Evolutionary conservation across 352 stramenopile species (phyloP), one percentile per base, ranked within the genome.

Genomic region (Globisporangium paroecandrum): DNA sequence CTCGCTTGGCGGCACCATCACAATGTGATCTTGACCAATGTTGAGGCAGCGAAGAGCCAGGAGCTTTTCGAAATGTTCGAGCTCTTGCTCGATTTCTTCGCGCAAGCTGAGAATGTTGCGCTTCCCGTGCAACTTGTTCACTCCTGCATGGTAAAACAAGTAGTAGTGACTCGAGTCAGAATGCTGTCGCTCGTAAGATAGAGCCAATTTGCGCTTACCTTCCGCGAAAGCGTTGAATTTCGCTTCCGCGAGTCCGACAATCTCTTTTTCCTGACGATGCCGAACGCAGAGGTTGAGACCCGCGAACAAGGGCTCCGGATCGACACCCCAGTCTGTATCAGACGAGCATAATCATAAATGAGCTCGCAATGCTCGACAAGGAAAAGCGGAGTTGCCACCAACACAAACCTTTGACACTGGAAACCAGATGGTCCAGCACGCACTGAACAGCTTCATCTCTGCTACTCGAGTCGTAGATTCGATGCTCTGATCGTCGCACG

Each of bases 31-130:
- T 7, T 62, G 71, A 2, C 77, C 78, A 29, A 89, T 78, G 55
- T 90, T 87, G 49, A 94, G 73, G 51, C 78, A 90, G 1, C 81
- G 79, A 55, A 89, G 29, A 0, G 83, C 80, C 24, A 92, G 46
- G 1, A 90, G 71, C 24, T 74, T 75, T 54, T 94, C 82, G 64
- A 92, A 84, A 41, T 89, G 77, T 55, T 90, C 81, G 9, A 92
- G 70, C 55, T 91, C 86, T 29, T 91, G 79, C 3, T 71, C 68
- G 68, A 94, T 85, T 58, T 94, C 86, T 12, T 90, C 77, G 1
- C 84, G 81, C 9, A 94, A 62, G 1, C 75, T 60, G 1, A 81
- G 69, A 18, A 91, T 69, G 59, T 79, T 79, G 20, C 70, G 69
- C 61, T 89, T 89, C 1, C 72, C 74, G 8, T 89, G 82, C 32